Evolutionary conservation across 1,284 basidiomycete species (phyloP).

Genomic region (Neotropicomus parvogracilis): DNA sequence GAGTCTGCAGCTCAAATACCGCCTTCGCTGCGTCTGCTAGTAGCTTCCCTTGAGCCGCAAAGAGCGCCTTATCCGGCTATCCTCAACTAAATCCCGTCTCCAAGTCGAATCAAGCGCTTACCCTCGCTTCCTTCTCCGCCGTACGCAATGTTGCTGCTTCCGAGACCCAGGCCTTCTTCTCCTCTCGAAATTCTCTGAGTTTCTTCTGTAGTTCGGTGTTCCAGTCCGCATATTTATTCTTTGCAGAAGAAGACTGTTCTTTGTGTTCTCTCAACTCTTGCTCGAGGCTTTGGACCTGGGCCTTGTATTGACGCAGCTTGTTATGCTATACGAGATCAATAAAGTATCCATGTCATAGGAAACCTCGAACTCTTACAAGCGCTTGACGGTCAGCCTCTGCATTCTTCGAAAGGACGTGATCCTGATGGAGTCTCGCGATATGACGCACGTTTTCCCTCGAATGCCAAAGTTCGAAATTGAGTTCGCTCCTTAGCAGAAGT

Average conservation of each 20-base stretch:
- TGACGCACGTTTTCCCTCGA: constrained; percentile 75
- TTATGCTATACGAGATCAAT: constrained; percentile 54
- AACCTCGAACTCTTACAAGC: constrained; percentile 49
- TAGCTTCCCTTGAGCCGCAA: constrained; percentile 63
- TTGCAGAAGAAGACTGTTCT: constrained; percentile 57
- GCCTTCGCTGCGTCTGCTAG: constrained; percentile 57
- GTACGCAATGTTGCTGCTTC: constrained; percentile 62
- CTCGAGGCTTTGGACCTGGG: constrained; percentile 59
- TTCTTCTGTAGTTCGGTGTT: constrained; percentile 66
- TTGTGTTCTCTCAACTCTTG: constrained; percentile 61
- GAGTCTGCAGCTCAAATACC: constrained; percentile 60
- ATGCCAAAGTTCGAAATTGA: constrained; percentile 80
- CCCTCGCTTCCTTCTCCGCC: constrained; percentile 62
- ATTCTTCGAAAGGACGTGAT: constrained; percentile 65
- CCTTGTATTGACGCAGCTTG: constrained; percentile 68
- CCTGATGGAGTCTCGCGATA: constrained; percentile 72
- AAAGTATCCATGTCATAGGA: neutral
- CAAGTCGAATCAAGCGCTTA: constrained; percentile 23
- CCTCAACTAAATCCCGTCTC: neutral
- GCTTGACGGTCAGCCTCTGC: constrained; percentile 78
- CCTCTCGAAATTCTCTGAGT: constrained; percentile 59
- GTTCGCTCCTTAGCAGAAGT: constrained; percentile 67
- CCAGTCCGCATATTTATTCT: constrained; percentile 70
- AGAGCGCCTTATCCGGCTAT: constrained; percentile 50
- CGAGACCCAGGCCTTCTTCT: constrained; percentile 62